Conservation (phyloP, 768 basidiomycete species). For the Boletus tomentosulus region DNA sequence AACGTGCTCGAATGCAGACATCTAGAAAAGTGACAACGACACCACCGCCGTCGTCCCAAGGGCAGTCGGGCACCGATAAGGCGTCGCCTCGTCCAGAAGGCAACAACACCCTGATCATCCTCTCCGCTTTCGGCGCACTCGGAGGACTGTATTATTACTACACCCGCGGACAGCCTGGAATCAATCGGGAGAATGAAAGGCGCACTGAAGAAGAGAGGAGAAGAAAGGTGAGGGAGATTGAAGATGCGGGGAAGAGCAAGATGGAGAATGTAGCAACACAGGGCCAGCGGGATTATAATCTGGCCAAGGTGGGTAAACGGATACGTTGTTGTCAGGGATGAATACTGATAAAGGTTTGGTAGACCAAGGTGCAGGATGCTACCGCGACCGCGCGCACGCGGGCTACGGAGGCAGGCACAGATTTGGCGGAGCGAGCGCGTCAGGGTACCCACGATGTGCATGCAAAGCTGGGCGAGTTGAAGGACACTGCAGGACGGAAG, state of each 20-base stretch:
- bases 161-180: constrained; percentile 18
- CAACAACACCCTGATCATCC: constrained; percentile 26
- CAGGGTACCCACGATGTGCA: constrained; percentile 25
- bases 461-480: constrained; percentile 22
- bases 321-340: background rate
- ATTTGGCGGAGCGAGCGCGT: constrained; percentile 23
- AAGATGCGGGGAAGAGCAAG: constrained; percentile 30
- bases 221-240: constrained; percentile 24
- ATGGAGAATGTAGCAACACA: constrained; percentile 27
- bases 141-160: constrained; percentile 39
- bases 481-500: constrained; percentile 22
- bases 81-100: constrained; percentile 7
- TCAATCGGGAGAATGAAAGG: constrained; percentile 22
- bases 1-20: constrained; percentile 1
- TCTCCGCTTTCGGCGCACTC: constrained; percentile 31
- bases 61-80: background rate
- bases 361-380: constrained; percentile 23
- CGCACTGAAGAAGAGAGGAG: constrained; percentile 33
- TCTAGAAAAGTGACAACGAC: constrained; percentile 15
- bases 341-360: background rate
- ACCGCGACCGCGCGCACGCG: constrained; percentile 7
- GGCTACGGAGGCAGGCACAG: constrained; percentile 23
- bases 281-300: constrained; percentile 31
- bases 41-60: constrained; percentile 12
- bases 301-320: constrained; percentile 30